Evolutionary conservation across 768 basidiomycete genomes (phyloP), one percentile per base, ranked within the genome.

Genomic region (Hygrophorus russula): DNA sequence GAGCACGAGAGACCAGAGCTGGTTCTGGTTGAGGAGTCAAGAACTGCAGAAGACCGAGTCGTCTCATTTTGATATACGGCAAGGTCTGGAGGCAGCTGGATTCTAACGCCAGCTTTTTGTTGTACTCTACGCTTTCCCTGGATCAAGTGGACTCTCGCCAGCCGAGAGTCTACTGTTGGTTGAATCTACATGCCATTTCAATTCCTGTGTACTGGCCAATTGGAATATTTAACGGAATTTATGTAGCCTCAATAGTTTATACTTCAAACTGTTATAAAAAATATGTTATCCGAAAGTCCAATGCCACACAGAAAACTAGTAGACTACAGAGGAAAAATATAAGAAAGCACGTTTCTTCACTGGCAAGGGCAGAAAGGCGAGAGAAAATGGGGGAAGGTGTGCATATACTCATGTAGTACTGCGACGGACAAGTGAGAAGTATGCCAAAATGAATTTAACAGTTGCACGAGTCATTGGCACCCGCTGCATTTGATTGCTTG

Each of bases 381-480:
- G 24, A 24, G 24, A 24, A 24, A 24, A 24, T 24, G 24, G 7
- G 24, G 4, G 56, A 62, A 53, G 46, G 53, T 56, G 59, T 52
- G 24, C 24, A 7, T 24, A 24, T 24, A 24, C 24, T 24, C 24
- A 47, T 44, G 49, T 45, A 50, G 42, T 46, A 46, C 49, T 40
- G 35, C 47, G 45, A 51, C 36, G 48, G 43, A 47, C 39, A 41
- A 13, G 41, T 17, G 49, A 43, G 45, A 47, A 32, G 39, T 20
- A 44, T 39, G 37, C 42, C n/a, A 31, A 34, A 13, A 36, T 34
- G 36, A 36, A 39, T 46, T 66, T 66, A 91, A 62, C 87, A 91
- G 57, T 87, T 89, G 68, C 87, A 91, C 43, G 67, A 64, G 34
- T 87, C 84, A 49, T 69, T 68, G 56, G 76, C 71, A 48, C 68